Base-by-base conservation (phyloP, 768 basidiomycete genomes). In the Lepiota venenata region DNA sequence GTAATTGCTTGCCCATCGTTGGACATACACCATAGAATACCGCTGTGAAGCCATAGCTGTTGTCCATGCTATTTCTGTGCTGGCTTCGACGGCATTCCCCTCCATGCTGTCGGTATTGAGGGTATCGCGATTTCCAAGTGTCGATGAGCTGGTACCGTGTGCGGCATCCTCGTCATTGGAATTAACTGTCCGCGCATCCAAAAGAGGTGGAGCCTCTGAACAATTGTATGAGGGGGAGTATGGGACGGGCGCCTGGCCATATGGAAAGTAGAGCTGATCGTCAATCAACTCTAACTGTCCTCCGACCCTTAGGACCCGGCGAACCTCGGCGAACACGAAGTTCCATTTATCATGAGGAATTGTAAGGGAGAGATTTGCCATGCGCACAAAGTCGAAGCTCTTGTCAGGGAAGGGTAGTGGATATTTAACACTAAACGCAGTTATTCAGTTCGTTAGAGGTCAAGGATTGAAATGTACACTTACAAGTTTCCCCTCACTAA, bases 221-320 rank as follows among this genome's bases (percentile, higher is more conserved):
- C 16, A 35, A 47, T 12, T 12, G 7, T 16, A 42, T 15, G 29
- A 11, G 16, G 38, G 16, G 36, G 51, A 25, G 35, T 39, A 21
- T 18, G 40, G 15, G 32, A 41, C 32, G n/a, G 63, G 64, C 10
- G 57, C 52, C 35, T 59, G 39, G 29, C 76, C 71, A 55, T 80
- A 82, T 1, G 88, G 84, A 60, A 88, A 89, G 58, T 79, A 65
- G 32, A 87, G 69, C 60, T 85, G 70, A 65, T 92, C 89, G 66
- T 90, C 87, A 47, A 92, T 81, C 45, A 91, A 61, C 65, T 93
- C 91, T 2, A 92, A 69, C 8, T 80, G 77, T 3, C 91, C 90
- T 14, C 75, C 80, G 5, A 72, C 72, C 11, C 69, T 71, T 12
- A 92, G 72, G 9, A 92, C 76, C 21, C 91, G 84, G 14, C 74